Conservation (phyloP, 108 stramenopile genomes). For the Pseudonitzschia multiseries region DNA sequence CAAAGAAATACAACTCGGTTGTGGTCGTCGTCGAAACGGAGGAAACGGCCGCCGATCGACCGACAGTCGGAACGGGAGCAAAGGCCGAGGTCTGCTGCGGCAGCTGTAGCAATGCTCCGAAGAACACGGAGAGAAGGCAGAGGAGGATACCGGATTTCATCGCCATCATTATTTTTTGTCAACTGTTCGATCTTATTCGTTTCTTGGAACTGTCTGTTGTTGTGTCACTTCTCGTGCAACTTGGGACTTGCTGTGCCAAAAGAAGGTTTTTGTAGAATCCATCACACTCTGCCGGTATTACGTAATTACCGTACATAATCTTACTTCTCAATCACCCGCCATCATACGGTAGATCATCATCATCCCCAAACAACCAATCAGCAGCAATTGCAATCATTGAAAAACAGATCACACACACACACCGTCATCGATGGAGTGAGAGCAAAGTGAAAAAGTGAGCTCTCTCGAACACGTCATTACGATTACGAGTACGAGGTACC, state of each 20-base stretch:
- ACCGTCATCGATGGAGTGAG: neutral
- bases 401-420: neutral
- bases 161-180: no score
- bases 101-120: neutral
- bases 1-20: slow-evolving; percentile 34
- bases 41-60: neutral
- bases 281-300: no score
- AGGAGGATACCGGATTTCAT: neutral
- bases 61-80: neutral
- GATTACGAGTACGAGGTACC: no score
- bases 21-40: no score
- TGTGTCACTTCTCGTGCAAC: no score
- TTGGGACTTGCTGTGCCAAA: no score
- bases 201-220: no score
- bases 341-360: neutral
- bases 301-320: no score
- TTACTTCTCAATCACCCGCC: slow-evolving; percentile 5
- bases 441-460: no score
- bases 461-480: no score
- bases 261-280: no score
- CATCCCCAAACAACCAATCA: neutral
- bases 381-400: neutral
- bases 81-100: neutral
- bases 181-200: no score
- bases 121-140: neutral